Conservation (phyloP, 345 rosid genomes). For the Excoecaria cochinchinensis region DNA sequence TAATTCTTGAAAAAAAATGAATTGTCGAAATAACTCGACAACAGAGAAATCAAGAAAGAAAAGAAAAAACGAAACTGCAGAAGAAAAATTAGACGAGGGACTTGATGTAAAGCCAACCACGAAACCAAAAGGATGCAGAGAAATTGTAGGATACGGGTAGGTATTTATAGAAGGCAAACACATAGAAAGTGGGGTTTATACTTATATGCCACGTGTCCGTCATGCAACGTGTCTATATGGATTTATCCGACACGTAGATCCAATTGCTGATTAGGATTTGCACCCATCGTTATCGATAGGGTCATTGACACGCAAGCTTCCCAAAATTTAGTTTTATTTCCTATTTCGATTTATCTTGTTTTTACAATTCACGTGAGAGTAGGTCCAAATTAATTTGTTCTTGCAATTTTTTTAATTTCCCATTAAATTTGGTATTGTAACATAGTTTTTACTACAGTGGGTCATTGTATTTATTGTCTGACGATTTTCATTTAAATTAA, state of each 20-base stretch:
- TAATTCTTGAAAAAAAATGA: background rate
- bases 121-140: background rate
- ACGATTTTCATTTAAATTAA: too few species aligned
- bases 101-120: background rate
- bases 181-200: background rate
- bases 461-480: too few species aligned
- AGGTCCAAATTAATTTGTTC: background rate
- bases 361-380: background rate
- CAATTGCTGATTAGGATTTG: background rate
- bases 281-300: background rate
- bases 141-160: background rate
- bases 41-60: background rate
- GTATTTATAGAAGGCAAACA: background rate
- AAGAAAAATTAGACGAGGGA: background rate
- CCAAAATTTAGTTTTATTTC: too few species aligned
- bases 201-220: background rate
- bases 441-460: too few species aligned
- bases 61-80: background rate
- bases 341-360: too few species aligned
- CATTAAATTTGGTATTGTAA: too few species aligned
- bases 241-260: conserved; percentile 2
- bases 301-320: background rate
- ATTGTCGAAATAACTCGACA: background rate
- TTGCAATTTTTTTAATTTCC: too few species aligned
- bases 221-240: background rate